These are phyloP conservation scores for Sugiyamaella boreocaroliniensis DNA, from an alignment of 805 yeast species.

Conservation along the genomic window DNA sequence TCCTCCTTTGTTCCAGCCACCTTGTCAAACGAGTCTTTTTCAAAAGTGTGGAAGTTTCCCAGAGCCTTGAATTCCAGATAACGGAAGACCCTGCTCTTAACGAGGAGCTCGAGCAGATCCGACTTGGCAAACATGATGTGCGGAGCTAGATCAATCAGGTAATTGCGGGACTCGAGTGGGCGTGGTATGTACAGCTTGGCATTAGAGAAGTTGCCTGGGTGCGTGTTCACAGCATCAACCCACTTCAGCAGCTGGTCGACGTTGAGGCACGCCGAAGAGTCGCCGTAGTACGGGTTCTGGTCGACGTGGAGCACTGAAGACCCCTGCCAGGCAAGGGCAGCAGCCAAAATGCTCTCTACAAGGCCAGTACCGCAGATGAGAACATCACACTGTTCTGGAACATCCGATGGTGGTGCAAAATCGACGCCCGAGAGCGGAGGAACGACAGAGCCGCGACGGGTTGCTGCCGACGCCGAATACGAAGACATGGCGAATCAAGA, in stretches of 20 bases:
- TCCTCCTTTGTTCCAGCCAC: slow-evolving; percentile 84
- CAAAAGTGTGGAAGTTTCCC: slow-evolving; percentile 87
- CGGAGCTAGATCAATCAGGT: slow-evolving; percentile 84
- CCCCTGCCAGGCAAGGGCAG: slow-evolving; percentile 98
- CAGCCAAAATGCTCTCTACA: slow-evolving; percentile 80
- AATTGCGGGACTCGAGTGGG: slow-evolving; percentile 59
- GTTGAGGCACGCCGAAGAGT: slow-evolving; percentile 75
- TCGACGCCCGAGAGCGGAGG: slow-evolving; percentile 37
- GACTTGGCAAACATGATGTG: slow-evolving; percentile 82
- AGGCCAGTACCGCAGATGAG: slow-evolving; percentile 90
- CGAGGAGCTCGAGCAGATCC: slow-evolving; percentile 71
- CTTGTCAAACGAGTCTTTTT: slow-evolving; percentile 83
- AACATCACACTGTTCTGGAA: slow-evolving; percentile 68
- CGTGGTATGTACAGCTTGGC: slow-evolving; percentile 78
- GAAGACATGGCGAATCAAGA: slow-evolving; percentile 30
- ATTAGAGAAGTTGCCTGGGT: slow-evolving; percentile 44
- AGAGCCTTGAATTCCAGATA: slow-evolving; percentile 89
- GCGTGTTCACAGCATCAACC: slow-evolving; percentile 61
- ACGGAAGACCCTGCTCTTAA: slow-evolving; percentile 81
- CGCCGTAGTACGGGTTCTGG: slow-evolving; percentile 80
- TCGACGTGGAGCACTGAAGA: slow-evolving; percentile 89
- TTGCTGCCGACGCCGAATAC: slow-evolving; percentile 33
- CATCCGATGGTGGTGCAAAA: slow-evolving; percentile 24
- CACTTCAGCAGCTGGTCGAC: slow-evolving; percentile 79
- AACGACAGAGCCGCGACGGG: slow-evolving; percentile 33